phyloP scores from a whole-genome alignment of 2,329 filamentous ascomycete species.

The Trichoderma atroviride region DNA sequence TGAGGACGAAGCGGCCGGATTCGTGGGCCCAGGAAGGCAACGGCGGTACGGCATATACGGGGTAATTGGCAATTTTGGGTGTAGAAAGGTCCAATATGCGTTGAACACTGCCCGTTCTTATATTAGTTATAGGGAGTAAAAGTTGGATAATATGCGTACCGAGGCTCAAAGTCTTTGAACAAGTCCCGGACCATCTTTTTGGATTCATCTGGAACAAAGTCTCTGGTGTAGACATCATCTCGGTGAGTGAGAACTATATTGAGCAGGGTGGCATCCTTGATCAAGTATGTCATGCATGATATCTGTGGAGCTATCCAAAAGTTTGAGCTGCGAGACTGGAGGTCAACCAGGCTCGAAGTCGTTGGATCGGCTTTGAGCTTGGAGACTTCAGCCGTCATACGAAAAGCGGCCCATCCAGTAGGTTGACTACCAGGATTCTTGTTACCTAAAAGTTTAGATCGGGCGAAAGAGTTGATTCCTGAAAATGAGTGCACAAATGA shows the following conservation, averaged over 20 bases:
- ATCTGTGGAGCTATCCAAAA: conserved; percentile 44
- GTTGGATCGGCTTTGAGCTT: conserved; percentile 41
- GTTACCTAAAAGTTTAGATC: conserved; percentile 29
- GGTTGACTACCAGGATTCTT: conserved; percentile 27
- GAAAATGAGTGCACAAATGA: not conserved
- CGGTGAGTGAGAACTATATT: conserved; percentile 50
- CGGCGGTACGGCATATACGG: conserved; percentile 29
- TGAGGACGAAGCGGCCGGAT: conserved; percentile 27
- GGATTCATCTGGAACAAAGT: conserved; percentile 24
- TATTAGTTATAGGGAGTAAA: not conserved
- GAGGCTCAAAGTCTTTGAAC: conserved; percentile 24
- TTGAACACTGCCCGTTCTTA: conserved; percentile 12
- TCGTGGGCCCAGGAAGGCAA: conserved; percentile 26
- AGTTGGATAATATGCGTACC: not conserved
- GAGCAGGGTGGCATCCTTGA: conserved; percentile 44
- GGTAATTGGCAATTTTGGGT: conserved; percentile 29
- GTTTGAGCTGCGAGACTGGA: conserved; percentile 25
- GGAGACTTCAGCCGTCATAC: conserved; percentile 43
- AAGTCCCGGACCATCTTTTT: conserved; percentile 11
- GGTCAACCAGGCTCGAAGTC: conserved; percentile 41
- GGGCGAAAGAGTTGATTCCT: conserved; percentile 37
- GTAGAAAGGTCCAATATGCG: conserved; percentile 21
- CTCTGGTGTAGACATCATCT: conserved; percentile 34
- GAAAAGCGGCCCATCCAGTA: conserved; percentile 46
- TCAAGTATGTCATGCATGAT: conserved; percentile 50